Percentiles rank a stretch among this genome's conserved stretches.
These are phyloP conservation scores for Tinospora cordifolia DNA, from an alignment of 164 flowering plant genomes.

Conservation along the genomic window DNA sequence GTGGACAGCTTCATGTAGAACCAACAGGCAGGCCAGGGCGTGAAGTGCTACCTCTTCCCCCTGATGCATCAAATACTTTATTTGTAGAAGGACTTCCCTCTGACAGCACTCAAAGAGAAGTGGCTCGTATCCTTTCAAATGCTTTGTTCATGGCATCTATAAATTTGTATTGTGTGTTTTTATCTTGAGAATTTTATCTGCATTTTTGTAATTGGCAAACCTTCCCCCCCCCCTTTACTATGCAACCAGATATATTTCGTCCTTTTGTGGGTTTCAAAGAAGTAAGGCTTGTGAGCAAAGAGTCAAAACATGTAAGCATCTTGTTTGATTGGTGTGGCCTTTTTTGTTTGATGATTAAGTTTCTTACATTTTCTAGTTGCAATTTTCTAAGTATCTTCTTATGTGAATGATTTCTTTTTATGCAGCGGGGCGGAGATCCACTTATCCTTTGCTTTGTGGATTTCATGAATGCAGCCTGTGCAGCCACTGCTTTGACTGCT, in stretches of 20 bases:
- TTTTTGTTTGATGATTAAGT: background rate
- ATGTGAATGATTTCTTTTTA: background rate
- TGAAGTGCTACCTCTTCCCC: constrained; percentile 55
- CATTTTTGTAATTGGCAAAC: background rate
- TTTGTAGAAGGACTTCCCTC: constrained; percentile 72
- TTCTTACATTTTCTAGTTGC: background rate
- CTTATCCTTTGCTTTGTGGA: constrained; percentile 69
- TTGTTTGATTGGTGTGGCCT: background rate
- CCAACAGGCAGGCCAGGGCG: constrained; percentile 32
- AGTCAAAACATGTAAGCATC: constrained; percentile 51
- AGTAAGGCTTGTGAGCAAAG: constrained; percentile 69
- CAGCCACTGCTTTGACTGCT: constrained; percentile 59
- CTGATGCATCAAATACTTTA: constrained; percentile 65
- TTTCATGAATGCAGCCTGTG: constrained; percentile 52
- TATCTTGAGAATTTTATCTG: background rate
- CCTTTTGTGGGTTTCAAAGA: constrained; percentile 73
- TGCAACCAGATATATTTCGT: constrained; percentile 55
- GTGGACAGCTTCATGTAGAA: constrained; percentile 31
- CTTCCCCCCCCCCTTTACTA: constrained; percentile 21
- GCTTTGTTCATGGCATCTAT: background rate
- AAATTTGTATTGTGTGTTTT: background rate
- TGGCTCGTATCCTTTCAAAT: constrained; percentile 66
- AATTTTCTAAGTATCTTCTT: background rate
- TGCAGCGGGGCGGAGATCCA: constrained; percentile 67
- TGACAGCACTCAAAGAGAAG: constrained; percentile 54